Conservation (phyloP, 768 basidiomycete species). For the Scleroderma citrinum region DNA sequence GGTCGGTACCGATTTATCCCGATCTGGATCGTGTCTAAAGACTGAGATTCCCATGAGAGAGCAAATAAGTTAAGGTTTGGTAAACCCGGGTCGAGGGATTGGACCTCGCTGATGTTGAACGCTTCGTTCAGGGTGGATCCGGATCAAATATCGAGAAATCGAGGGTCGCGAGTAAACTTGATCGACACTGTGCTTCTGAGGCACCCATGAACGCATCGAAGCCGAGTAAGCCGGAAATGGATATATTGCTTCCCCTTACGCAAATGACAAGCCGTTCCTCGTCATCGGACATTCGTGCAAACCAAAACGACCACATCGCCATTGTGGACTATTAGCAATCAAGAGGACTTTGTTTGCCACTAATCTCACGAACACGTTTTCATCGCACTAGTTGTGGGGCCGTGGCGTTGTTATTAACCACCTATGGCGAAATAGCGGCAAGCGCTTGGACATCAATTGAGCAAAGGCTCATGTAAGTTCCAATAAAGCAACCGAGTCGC, state of each 20-base stretch:
- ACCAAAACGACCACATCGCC: neutral
- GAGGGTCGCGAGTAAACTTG: conserved; percentile 8
- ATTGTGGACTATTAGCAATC: neutral
- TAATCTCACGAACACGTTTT: neutral
- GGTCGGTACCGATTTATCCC: conserved; percentile 5
- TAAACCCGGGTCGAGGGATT: conserved; percentile 3
- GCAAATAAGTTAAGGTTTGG: conserved; percentile 15
- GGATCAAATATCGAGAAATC: conserved; percentile 9
- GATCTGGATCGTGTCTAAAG: neutral
- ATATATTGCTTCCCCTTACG: conserved; percentile 9
- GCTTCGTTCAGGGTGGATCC: conserved; percentile 6
- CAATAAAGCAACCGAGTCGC: conserved; percentile 2
- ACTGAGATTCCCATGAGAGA: neutral
- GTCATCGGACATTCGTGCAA: neutral
- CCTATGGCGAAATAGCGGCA: conserved; percentile 24
- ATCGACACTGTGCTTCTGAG: conserved; percentile 16
- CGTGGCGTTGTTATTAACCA: neutral
- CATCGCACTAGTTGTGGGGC: no score
- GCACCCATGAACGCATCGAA: conserved; percentile 16
- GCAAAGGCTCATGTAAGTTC: neutral
- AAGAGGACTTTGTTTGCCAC: neutral
- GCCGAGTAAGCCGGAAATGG: conserved; percentile 6
- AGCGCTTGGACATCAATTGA: conserved; percentile 12
- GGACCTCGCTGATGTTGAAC: conserved; percentile 2
- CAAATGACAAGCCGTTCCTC: conserved; percentile 2